Conservation (phyloP, 2,329 filamentous ascomycete species). For the Fusarium sterilihyphosum region DNA sequence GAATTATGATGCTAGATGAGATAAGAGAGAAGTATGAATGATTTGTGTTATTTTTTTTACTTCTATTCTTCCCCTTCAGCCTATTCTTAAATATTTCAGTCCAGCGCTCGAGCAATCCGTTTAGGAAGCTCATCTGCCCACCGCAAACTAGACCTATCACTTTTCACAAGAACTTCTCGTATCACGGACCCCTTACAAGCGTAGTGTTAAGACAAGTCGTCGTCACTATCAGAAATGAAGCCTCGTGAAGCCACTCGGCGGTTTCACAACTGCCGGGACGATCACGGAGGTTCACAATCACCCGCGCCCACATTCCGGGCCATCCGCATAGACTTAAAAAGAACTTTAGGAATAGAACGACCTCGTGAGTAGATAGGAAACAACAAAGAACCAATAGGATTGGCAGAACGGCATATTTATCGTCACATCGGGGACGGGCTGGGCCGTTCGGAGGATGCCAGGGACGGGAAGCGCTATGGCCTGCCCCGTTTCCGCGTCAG, state of each 20-base stretch:
- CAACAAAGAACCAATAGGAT: background rate
- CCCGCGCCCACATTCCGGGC: background rate
- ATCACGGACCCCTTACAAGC: background rate
- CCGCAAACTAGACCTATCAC: background rate
- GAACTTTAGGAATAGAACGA: background rate
- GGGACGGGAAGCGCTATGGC: background rate
- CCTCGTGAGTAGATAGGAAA: background rate
- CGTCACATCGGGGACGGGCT: background rate
- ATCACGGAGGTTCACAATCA: background rate
- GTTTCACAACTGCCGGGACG: background rate
- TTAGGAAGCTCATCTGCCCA: background rate
- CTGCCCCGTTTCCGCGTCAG: background rate
- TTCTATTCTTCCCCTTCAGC: background rate
- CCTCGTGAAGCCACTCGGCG: background rate
- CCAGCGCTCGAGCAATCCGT: background rate
- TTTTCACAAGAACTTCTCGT: background rate
- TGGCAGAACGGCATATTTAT: background rate
- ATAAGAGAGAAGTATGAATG: rapidly evolving
- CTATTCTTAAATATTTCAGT: background rate
- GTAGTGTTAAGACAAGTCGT: background rate
- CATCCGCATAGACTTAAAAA: background rate
- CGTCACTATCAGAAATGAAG: background rate
- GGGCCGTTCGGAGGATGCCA: background rate
- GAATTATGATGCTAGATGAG: rapidly evolving
- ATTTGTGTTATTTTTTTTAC: background rate